A percentile compares a stretch with the other conserved stretches of the same genome.
These are phyloP conservation scores for Podospora bellae-mahoneyi DNA, from an alignment of 495 filamentous ascomycete species.

Conservation along the genomic window DNA sequence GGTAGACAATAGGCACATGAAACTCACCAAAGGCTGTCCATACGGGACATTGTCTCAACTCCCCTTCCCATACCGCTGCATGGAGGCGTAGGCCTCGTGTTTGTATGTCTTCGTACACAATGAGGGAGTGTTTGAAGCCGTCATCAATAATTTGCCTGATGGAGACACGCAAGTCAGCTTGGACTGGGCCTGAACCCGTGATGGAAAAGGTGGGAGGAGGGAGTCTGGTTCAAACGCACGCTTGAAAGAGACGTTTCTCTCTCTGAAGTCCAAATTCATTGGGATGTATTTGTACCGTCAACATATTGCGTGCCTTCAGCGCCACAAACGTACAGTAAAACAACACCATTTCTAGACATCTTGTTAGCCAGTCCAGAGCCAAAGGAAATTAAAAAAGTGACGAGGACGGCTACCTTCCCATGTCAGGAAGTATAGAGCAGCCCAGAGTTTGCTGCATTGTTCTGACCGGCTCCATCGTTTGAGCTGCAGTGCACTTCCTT, in stretches of 20 bases:
- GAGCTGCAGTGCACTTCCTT: slow-evolving; percentile 46
- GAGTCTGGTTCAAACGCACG: slow-evolving; percentile 45
- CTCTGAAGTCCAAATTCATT: slow-evolving; percentile 58
- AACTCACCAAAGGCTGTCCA: slow-evolving; percentile 69
- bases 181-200: not conserved
- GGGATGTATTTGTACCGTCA: slow-evolving; percentile 48
- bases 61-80: slow-evolving; percentile 50
- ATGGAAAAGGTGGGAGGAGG: not conserved
- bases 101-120: slow-evolving; percentile 65
- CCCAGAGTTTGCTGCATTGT: slow-evolving; percentile 48
- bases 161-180: not conserved
- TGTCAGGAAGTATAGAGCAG: slow-evolving; percentile 50
- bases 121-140: slow-evolving; percentile 63
- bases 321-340: slow-evolving; percentile 76
- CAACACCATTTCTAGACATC: slow-evolving; percentile 60
- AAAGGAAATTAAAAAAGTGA: not conserved
- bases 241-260: slow-evolving; percentile 66
- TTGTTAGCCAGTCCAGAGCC: slow-evolving; percentile 16
- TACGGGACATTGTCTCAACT: slow-evolving; percentile 54
- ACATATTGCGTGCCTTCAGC: slow-evolving; percentile 65
- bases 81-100: slow-evolving; percentile 58
- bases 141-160: slow-evolving; percentile 69
- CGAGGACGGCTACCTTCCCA: slow-evolving; percentile 48
- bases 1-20: not conserved
- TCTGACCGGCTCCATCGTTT: slow-evolving; percentile 47